Conservation (phyloP, 1,284 basidiomycete species). For the Leccinum pachyderme region DNA sequence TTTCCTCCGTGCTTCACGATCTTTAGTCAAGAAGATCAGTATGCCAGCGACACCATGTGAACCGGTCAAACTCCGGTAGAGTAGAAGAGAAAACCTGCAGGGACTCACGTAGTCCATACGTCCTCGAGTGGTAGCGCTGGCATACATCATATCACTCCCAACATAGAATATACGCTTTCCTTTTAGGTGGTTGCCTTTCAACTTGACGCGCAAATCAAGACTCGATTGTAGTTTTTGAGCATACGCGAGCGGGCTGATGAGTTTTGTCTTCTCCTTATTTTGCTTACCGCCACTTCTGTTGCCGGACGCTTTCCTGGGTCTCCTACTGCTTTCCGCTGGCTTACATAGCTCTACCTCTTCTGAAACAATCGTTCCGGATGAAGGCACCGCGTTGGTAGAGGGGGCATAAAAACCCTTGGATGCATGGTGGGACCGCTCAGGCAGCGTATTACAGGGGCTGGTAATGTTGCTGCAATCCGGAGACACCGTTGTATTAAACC, state of each 20-base stretch:
- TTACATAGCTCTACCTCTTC: constrained; percentile 11
- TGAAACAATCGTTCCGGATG: neutral
- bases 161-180: constrained; percentile 57
- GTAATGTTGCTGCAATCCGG: constrained; percentile 20
- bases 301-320: constrained; percentile 18
- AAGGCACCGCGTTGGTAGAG: neutral
- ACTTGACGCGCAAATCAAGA: constrained; percentile 14
- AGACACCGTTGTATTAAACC: constrained; percentile 5
- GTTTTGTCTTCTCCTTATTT: constrained; percentile 24
- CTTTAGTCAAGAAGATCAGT: constrained; percentile 34
- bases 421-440: constrained; percentile 1
- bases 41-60: neutral
- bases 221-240: constrained; percentile 37
- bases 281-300: constrained; percentile 19
- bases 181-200: constrained; percentile 39
- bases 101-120: constrained; percentile 57
- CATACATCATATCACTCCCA: constrained; percentile 54
- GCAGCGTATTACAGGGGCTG: constrained; percentile 15
- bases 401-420: neutral
- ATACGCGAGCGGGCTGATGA: constrained; percentile 39
- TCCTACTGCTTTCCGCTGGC: constrained; percentile 10
- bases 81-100: neutral
- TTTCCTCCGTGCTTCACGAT: constrained; percentile 57
- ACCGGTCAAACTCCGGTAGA: neutral
- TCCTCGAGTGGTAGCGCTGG: constrained; percentile 47